A percentile compares a stretch with the other conserved stretches of the same genome.
Evolutionary conservation across 495 filamentous ascomycete genomes (phyloP).

Genomic region (Elasticomyces elasticus): DNA sequence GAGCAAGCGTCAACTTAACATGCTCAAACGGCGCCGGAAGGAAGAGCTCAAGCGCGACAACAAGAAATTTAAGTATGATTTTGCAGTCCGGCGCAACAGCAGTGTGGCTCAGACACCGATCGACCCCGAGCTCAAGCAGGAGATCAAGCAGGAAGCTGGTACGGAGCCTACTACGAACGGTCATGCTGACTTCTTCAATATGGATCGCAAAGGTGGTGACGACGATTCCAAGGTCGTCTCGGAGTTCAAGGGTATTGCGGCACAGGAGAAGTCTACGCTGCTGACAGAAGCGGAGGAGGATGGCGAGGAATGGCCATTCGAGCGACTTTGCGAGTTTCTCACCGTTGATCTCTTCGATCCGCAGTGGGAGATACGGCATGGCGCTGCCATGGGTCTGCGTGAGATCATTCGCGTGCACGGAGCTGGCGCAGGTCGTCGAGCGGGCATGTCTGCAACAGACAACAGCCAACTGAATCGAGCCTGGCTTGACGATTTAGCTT

Average conservation of each 20-base stretch:
- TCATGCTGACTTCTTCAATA: conserved; percentile 69
- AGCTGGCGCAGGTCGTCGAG: conserved; percentile 71
- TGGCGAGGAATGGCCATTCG: conserved; percentile 86
- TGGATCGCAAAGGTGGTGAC: conserved; percentile 65
- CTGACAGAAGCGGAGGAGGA: conserved; percentile 61
- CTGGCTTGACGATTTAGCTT: conserved; percentile 90
- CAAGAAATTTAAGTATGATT: conserved; percentile 82
- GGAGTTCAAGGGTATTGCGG: conserved; percentile 77
- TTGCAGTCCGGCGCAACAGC: conserved; percentile 56
- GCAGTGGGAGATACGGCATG: conserved; percentile 95
- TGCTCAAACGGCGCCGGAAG: conserved; percentile 70
- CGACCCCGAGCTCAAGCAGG: conserved; percentile 54
- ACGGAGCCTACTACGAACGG: conserved; percentile 35
- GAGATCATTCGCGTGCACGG: conserved; percentile 90
- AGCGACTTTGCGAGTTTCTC: conserved; percentile 86
- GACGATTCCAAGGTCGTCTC: conserved; percentile 88
- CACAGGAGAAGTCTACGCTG: conserved; percentile 55
- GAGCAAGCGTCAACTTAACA: conserved; percentile 86
- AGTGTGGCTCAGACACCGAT: conserved; percentile 55
- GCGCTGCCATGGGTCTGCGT: conserved; percentile 87
- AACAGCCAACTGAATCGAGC: conserved; percentile 69
- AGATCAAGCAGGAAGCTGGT: conserved; percentile 41
- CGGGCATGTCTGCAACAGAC: conserved; percentile 56
- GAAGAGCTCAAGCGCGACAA: conserved; percentile 49
- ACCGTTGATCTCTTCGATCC: conserved; percentile 87